These are phyloP conservation scores for Sporothrix pseudoabietina DNA, from an alignment of 2,329 filamentous ascomycete species.

Conservation along the genomic window DNA sequence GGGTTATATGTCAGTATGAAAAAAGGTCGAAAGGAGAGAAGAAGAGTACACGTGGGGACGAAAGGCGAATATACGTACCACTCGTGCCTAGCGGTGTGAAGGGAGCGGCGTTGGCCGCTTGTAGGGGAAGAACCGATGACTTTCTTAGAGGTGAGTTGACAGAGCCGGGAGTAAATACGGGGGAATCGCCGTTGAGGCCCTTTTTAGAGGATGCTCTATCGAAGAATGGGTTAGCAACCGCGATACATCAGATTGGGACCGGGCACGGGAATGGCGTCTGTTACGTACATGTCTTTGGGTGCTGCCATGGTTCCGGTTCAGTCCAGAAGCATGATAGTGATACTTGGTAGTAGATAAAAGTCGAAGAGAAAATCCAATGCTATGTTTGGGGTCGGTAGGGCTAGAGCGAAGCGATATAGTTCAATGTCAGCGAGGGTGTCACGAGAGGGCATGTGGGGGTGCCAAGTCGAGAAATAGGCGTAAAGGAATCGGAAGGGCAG, in stretches of 20 bases:
- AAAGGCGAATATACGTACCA: constrained; percentile 39
- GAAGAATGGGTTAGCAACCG: neutral
- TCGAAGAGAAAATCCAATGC: neutral
- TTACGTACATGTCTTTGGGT: constrained; percentile 28
- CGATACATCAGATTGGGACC: neutral
- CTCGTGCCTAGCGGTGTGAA: constrained; percentile 72
- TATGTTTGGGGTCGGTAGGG: neutral
- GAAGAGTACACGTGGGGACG: neutral
- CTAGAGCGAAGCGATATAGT: neutral
- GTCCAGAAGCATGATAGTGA: constrained; percentile 13
- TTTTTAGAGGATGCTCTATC: constrained; percentile 59
- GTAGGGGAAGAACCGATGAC: constrained; percentile 79
- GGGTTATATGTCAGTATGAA: neutral
- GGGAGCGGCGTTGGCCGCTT: constrained; percentile 83
- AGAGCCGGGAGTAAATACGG: constrained; percentile 80
- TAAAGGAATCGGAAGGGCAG: neutral
- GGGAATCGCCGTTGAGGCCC: constrained; percentile 90
- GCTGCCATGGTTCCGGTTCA: constrained; percentile 29
- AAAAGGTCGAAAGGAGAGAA: neutral
- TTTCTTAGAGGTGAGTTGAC: constrained; percentile 49
- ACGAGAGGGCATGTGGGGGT: neutral
- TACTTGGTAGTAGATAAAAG: neutral
- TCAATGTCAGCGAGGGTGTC: neutral
- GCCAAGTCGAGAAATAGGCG: too few relatives aligned
- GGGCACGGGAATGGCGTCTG: neutral